These are phyloP conservation scores for Begonia loranthoides DNA, from an alignment of 306 rosid genomes.

Conservation along the genomic window DNA sequence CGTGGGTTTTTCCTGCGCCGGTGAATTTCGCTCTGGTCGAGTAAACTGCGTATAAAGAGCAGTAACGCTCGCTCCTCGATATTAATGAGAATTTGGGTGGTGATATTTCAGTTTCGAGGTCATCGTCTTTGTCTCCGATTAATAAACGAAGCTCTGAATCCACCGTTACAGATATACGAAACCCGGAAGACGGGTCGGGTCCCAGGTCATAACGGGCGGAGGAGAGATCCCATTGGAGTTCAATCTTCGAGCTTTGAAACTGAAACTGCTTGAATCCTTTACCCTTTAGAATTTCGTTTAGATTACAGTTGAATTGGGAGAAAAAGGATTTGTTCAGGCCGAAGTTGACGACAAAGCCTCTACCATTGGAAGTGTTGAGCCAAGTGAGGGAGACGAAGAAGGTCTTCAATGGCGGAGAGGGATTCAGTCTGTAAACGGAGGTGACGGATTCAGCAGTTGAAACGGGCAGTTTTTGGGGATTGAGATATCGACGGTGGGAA, in stretches of 20 bases:
- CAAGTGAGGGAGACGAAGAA: constrained; percentile 37
- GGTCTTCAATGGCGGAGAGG: constrained; percentile 17
- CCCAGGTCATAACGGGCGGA: constrained; percentile 41
- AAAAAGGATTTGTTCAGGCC: background rate
- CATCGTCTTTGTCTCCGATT: constrained; percentile 40
- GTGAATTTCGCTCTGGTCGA: constrained; percentile 35
- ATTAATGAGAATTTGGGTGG: constrained; percentile 26
- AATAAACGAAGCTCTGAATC: constrained; percentile 36
- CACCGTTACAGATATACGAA: constrained; percentile 34
- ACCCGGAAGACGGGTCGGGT: constrained; percentile 51
- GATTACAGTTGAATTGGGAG: constrained; percentile 5
- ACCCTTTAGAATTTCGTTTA: constrained; percentile 12
- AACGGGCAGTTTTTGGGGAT: constrained; percentile 27
- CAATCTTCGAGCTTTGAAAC: constrained; percentile 11
- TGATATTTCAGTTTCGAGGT: background rate
- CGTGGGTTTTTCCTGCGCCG: constrained; percentile 36
- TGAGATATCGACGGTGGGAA: constrained; percentile 22
- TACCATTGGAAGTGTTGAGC: constrained; percentile 29
- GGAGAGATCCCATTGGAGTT: constrained; percentile 56
- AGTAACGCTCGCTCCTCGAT: constrained; percentile 44
- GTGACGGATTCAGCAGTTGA: constrained; percentile 38
- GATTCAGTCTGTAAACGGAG: constrained; percentile 35
- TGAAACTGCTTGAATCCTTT: constrained; percentile 33
- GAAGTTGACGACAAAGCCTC: constrained; percentile 29
- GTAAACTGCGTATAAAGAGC: constrained; percentile 20